Evolutionary conservation across 306 rosid genomes (phyloP), one percentile per base, ranked within the genome.

Genomic region (Sesbania bispinosa): DNA sequence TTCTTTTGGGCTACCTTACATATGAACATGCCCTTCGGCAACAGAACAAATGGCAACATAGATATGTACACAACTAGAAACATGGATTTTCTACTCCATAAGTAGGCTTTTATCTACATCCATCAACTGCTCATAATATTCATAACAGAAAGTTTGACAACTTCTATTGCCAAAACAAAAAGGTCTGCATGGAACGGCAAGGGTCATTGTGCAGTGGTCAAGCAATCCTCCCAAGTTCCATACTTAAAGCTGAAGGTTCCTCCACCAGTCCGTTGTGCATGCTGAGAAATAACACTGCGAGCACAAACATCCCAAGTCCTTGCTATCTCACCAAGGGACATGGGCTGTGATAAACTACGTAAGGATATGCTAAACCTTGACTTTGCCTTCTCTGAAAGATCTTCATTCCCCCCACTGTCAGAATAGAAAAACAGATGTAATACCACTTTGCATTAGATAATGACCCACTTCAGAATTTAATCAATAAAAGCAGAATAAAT

Each of bases 181-280:
- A 18, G 58, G 30, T 71, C 53, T 23, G 75, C 62, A 61, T 53
- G 27, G 45, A 41, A 79, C 45, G 0, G 35, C 16, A 11, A 18
- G 32, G 57, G 63, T 50, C 2, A 63, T 80, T 80, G 89, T 23
- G 85, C 81, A 13, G 89, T 73, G 29, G 78, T 80, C 86, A 83
- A 39, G 71, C 88, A 84, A 79, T 87, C 68, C 77, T 88, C 90
- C 98, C 98, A 93, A 39, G 83, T 47, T 9, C 98, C 98, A 63
- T 84, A 93, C 80, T 86, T 90, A 2, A 96, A 87, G 87, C 98
- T 90, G 83, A 94, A 90, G 76, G 83, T 94, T 55, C 97, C 98
- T 57, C 98, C 97, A 6, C 97, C 98, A 54, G 89, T 83, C 74
- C 81, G 84, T 84, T 89, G 96, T 2, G 97, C 97, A 43, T 94